phyloP scores from a whole-genome alignment of 23 red algal species.

The Agarophyton chilense region DNA sequence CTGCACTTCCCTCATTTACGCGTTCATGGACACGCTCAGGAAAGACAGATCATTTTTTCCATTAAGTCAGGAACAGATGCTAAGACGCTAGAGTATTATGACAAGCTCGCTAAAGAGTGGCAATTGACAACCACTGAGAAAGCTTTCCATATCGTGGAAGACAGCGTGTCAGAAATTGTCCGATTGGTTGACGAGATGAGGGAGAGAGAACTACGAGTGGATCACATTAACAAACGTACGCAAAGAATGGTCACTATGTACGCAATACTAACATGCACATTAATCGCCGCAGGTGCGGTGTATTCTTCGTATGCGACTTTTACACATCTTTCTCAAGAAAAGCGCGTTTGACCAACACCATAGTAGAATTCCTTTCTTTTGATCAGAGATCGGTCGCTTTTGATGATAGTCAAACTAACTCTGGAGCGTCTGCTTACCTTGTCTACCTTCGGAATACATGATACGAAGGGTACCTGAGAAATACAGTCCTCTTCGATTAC shows the following conservation, averaged over 20 bases:
- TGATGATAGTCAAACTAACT: background rate
- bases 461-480: too few species aligned
- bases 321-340: slow-evolving; percentile 11
- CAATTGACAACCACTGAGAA: slow-evolving; percentile 49
- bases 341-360: background rate
- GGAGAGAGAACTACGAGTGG: slow-evolving; percentile 52
- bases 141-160: slow-evolving; percentile 50
- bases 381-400: background rate
- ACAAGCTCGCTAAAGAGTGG: slow-evolving; percentile 63
- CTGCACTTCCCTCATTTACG: slow-evolving; percentile 25
- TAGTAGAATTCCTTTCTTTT: background rate
- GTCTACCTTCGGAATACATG: too few species aligned
- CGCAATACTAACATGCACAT: slow-evolving; percentile 27
- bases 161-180: slow-evolving; percentile 60
- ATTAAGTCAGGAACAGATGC: slow-evolving; percentile 32
- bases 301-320: slow-evolving; percentile 40
- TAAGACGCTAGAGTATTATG: slow-evolving; percentile 43
- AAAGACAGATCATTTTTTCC: slow-evolving; percentile 48
- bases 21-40: background rate
- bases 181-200: slow-evolving; percentile 71
- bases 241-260: slow-evolving; percentile 26
- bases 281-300: slow-evolving; percentile 24
- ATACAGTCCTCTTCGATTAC: too few species aligned
- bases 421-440: too few species aligned
- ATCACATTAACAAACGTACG: slow-evolving; percentile 31